These are phyloP conservation scores for Closterium sp. DNA, from an alignment of 139 green algal species.

Conservation along the genomic window DNA sequence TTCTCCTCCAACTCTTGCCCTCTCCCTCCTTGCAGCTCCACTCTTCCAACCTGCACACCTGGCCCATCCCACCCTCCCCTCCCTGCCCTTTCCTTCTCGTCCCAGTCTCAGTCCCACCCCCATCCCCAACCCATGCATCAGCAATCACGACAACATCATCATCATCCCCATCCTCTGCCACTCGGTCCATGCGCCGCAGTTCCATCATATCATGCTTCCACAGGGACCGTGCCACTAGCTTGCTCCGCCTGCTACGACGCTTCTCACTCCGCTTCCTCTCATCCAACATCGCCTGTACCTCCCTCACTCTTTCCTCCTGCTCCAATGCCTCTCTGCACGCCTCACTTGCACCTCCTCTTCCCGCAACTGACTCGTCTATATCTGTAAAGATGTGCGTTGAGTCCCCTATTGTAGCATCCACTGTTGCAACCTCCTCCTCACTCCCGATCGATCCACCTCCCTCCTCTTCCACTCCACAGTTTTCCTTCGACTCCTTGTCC, in stretches of 20 bases:
- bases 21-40: not conserved
- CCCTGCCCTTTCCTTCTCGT: not conserved
- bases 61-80: not conserved
- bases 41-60: not conserved
- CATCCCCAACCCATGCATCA: not conserved
- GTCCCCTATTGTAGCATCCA: not conserved
- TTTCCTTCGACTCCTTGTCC: not conserved
- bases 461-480: not conserved
- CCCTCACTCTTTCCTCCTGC: not conserved
- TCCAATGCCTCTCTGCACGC: not conserved
- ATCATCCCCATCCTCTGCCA: not conserved
- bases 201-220: not conserved
- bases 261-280: not conserved
- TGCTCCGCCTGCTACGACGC: not conserved
- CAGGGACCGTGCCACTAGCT: not conserved
- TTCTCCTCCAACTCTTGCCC: not conserved
- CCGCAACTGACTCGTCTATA: not conserved
- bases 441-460: not conserved
- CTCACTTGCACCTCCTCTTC: not conserved
- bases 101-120: not conserved
- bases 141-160: not conserved
- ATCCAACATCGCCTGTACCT: not conserved
- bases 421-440: not conserved
- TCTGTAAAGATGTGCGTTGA: not conserved
- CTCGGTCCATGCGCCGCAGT: not conserved